phyloP scores from a whole-genome alignment of 2,329 filamentous ascomycete species.

The Diaporthe batatas region DNA sequence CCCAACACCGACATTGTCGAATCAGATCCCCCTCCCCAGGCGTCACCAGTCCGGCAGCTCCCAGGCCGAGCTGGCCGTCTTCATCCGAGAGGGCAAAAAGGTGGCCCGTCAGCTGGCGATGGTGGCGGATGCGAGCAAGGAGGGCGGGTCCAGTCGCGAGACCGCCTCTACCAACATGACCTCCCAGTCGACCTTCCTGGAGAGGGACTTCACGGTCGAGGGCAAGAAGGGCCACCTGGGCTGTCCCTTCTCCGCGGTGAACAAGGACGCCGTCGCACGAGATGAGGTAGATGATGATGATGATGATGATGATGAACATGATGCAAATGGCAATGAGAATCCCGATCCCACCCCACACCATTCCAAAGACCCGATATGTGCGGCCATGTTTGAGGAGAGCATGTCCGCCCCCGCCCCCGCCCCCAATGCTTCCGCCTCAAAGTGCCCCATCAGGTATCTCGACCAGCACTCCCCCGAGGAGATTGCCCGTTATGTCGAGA shows the following conservation, averaged over 20 bases:
- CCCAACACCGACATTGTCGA: slow-evolving; percentile 61
- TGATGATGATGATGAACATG: slow-evolving; percentile 39
- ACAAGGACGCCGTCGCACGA: slow-evolving; percentile 47
- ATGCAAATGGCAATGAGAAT: slow-evolving; percentile 50
- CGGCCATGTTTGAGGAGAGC: slow-evolving; percentile 73
- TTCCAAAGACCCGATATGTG: slow-evolving; percentile 72
- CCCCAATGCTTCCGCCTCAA: slow-evolving; percentile 66
- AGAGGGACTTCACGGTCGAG: slow-evolving; percentile 91
- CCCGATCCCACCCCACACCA: slow-evolving; percentile 58
- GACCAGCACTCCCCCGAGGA: slow-evolving; percentile 95
- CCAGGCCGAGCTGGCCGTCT: slow-evolving; percentile 71
- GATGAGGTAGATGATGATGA: slow-evolving; percentile 43
- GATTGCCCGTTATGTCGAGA: slow-evolving; percentile 92
- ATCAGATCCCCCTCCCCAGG: slow-evolving; percentile 67
- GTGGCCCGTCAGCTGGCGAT: slow-evolving; percentile 67
- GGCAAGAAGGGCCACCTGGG: slow-evolving; percentile 83
- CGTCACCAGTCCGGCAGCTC: slow-evolving; percentile 59
- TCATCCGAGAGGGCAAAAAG: slow-evolving; percentile 74
- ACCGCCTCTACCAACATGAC: slow-evolving; percentile 63
- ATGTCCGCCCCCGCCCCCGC: slow-evolving; percentile 66
- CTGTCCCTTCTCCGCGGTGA: slow-evolving; percentile 80
- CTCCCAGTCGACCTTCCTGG: slow-evolving; percentile 73
- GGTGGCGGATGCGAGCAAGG: slow-evolving; percentile 63
- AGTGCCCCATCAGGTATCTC: slow-evolving; percentile 93
- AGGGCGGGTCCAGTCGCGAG: slow-evolving; percentile 63